Evolutionary conservation across 1,284 basidiomycete genomes (phyloP), one percentile per base, ranked within the genome.

Genomic region (Ustilago crameri): DNA sequence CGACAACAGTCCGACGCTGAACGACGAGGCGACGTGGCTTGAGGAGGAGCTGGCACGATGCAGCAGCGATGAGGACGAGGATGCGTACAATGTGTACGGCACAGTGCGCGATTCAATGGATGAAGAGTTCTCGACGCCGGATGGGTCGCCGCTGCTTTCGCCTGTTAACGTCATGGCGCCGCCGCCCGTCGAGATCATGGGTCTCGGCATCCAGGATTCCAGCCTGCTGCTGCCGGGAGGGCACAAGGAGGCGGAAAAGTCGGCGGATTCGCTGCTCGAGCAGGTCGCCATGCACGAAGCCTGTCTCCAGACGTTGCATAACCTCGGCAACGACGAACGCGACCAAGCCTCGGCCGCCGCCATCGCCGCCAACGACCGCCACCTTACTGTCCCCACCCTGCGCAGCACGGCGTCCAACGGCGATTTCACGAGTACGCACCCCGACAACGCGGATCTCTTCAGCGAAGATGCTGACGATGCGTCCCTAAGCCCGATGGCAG

Each of bases 261-360:
- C 63, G 30, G 48, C 58, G 27, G 63, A 66, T 20, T 62, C 58
- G 53, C 51, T 71, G 1, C 42, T 71, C 4, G 63, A 71, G 35
- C 68, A 71, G 30, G 68, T 71, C 10, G 59, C 46, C n/a, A 45
- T 71, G 58, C 68, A 65, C 48, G 68, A 71, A 35, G 58, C 62
- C 9, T 71, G 68, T 45, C 30, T 66, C 23, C 26, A 40, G 12
- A 53, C 57, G 15, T 50, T 71, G 12, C 40, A 23, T 26, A 52
- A 46, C 0, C 52, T 71, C 2, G 50, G 49, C 20, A 49, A 52
- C 18, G 67, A 61, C 9, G 50, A 61, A 50, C 44, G 49, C 8
- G 47, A 65, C 4, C 53, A 54, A 22, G 66, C 66, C 12, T 27
- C 58, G 3, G 37, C 56, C n/a, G 18, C 45, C 17, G 55, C 59